Evolutionary conservation across 1,139 yeast genomes (phyloP), one percentile per base, ranked within the genome.

Genomic region (Sugiyamaella paludigena): DNA sequence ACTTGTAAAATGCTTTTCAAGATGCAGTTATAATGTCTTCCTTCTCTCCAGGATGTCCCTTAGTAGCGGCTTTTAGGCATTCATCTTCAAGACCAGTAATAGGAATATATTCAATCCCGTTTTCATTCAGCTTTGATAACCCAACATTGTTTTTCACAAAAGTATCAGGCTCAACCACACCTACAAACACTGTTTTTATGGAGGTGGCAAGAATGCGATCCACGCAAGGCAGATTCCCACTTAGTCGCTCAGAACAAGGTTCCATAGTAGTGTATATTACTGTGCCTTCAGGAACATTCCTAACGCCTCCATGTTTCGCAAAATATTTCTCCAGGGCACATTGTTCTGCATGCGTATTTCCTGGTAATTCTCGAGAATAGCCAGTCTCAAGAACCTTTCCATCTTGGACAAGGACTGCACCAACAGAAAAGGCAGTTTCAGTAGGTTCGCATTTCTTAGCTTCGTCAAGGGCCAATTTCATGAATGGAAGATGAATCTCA

Each of bases 291-390:
- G 98, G 97, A 0, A 88, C 74, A 4, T 71, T 72, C 4, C 64
- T 57, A 4, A 51, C 32, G 1, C 61, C 57, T 2, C 79, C 78
- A 30, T 57, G 53, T n/a, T 61, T 58, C 16, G 63, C 46, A 58
- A 75, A 81, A 58, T 83, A 85, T 65, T 94, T 94, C 40, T 83
- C 86, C 50, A 94, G 67, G 0, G 97, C 97, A 71, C 95, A 85
- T 63, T 94, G 97, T 63, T 94, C 99, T 1, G 98, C 98, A 66
- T 94, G 99, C 0, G 99, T 94, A 64, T 94, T 94, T 0, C 98
- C 98, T 13, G 86, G 87, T 2, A 92, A 70, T 64, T 94, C 98
- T 51, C 98, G 75, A 0, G 98, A 87, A 61, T 80, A 87, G 0
- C 99, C 99, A 0, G 88, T 83, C 8, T 85, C 75, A 13, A 94